phyloP scores from a whole-genome alignment of 208 protist species.

The Strigomonas oncopelti region DNA sequence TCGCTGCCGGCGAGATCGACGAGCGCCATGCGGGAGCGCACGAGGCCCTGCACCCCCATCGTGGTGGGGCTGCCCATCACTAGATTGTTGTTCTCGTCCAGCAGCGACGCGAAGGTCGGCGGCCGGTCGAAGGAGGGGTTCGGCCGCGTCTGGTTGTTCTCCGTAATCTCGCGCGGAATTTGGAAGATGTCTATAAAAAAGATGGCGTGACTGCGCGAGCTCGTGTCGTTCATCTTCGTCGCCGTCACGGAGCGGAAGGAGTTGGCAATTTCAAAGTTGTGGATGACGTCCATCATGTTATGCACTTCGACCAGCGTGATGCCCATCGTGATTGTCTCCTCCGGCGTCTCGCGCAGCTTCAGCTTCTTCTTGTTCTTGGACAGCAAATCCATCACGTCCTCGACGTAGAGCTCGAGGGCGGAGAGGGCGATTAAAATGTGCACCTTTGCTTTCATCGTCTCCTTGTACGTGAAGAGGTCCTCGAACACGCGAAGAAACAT shows the following conservation, averaged over 20 bases:
- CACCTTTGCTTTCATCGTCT: constrained; percentile 29
- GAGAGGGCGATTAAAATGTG: constrained; percentile 79
- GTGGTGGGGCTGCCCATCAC: constrained; percentile 11
- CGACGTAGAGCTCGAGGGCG: constrained; percentile 85
- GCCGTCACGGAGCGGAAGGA: constrained; percentile 64
- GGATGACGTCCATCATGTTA: constrained; percentile 67
- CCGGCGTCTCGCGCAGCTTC: constrained; percentile 73
- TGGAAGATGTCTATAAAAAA: constrained; percentile 90
- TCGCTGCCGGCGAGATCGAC: constrained; percentile 96
- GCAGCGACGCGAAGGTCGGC: constrained; percentile 40
- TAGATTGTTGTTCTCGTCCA: constrained; percentile 48
- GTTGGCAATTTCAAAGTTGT: constrained; percentile 75
- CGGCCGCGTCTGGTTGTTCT: neutral
- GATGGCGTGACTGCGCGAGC: constrained; percentile 86
- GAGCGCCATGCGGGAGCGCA: constrained; percentile 90
- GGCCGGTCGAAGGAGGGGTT: constrained; percentile 9
- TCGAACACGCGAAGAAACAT: constrained; percentile 84
- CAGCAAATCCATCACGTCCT: constrained; percentile 86
- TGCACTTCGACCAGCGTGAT: constrained; percentile 62
- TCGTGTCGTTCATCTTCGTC: constrained; percentile 89
- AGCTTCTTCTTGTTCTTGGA: constrained; percentile 67
- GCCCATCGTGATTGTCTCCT: constrained; percentile 66
- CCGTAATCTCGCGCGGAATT: constrained; percentile 26
- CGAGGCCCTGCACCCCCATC: constrained; percentile 62
- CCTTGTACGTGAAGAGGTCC: constrained; percentile 77